Evolutionary conservation across 2,329 filamentous ascomycete species (phyloP), one percentile per base, ranked within the genome.

Genomic region (Colletotrichum simmondsii): DNA sequence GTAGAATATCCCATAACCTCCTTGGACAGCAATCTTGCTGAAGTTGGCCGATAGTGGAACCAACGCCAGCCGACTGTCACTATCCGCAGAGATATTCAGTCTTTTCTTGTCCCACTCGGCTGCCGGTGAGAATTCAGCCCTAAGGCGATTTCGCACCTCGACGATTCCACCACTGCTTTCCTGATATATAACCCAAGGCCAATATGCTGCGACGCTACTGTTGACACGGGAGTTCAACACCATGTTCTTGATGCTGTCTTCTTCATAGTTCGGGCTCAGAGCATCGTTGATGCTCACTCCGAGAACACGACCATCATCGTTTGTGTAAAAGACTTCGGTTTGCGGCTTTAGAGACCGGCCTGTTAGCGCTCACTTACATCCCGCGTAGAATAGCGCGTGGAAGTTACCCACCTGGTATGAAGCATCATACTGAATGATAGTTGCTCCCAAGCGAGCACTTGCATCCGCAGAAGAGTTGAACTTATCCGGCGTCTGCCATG

Each of bases 41-140:
- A 71, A 61, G 26, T 37, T 70, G 16, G 67, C 19, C 37, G 60
- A 70, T 14, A 70, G n/a, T 5, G 67, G 61, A 28, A 65, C 60
- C 53, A 59, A 7, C 2, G 60, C 60, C 12, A 69, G 37, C 26
- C 30, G 19, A 26, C 59, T 69, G 5, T 30, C 66, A 10, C 28
- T 16, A 12, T 35, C 26, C n/a, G 60, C 35, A 8, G 5, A 37
- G 11, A 58, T 4, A 1, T 52, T 35, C 16, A 64, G 37, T 4
- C 46, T 49, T 19, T 53, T 54, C 22, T 28, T 26, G 32, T 68
- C 59, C 53, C 66, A 69, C 10, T 54, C 22, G 6, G 59, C 46
- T 14, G 35, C 35, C 2, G 60, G 52, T 10, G 52, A 28, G 32
- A 63, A 52, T 8, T 64, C 19, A 10, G 4, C 8, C 3, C 24